These are phyloP conservation scores for Fusarium tjaetaba DNA, from an alignment of 2,329 filamentous ascomycete species.

Conservation along the genomic window DNA sequence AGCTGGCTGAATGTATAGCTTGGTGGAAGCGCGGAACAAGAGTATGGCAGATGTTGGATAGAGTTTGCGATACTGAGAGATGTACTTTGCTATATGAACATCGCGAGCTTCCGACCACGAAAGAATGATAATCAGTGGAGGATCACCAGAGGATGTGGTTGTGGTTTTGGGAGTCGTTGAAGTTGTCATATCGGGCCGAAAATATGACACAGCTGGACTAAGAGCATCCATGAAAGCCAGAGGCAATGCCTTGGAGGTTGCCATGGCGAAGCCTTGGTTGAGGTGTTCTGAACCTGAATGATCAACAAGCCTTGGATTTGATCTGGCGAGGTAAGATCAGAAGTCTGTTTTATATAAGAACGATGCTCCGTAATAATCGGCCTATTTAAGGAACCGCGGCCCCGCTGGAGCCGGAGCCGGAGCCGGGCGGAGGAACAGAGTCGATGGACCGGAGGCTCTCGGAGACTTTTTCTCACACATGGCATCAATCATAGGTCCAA, in stretches of 20 bases:
- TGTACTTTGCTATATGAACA: conserved; percentile 62
- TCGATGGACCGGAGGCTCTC: not conserved
- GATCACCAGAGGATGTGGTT: conserved; percentile 39
- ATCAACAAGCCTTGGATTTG: not conserved
- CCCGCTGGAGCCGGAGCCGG: conserved; percentile 17
- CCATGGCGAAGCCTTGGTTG: conserved; percentile 36
- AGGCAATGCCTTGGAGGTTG: conserved; percentile 34
- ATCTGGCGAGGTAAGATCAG: no score
- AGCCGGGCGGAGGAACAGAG: conserved; percentile 16
- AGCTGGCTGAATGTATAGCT: conserved; percentile 49
- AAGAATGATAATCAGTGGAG: conserved; percentile 59
- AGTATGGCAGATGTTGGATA: conserved; percentile 59
- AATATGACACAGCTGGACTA: conserved; percentile 51
- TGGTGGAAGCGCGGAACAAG: conserved; percentile 55
- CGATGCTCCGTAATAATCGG: not conserved
- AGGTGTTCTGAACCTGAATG: not conserved
- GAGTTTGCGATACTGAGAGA: conserved; percentile 54
- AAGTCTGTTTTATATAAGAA: not conserved
- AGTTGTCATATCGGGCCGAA: conserved; percentile 20
- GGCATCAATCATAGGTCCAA: not conserved
- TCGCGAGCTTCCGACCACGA: conserved; percentile 64
- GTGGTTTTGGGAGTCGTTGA: not conserved
- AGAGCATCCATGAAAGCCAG: conserved; percentile 53
- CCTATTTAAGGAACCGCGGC: conserved; percentile 24
- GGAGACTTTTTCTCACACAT: conserved; percentile 6